Evolutionary conservation across 768 basidiomycete genomes (phyloP).

Genomic region (Stropharia rugosoannulata): DNA sequence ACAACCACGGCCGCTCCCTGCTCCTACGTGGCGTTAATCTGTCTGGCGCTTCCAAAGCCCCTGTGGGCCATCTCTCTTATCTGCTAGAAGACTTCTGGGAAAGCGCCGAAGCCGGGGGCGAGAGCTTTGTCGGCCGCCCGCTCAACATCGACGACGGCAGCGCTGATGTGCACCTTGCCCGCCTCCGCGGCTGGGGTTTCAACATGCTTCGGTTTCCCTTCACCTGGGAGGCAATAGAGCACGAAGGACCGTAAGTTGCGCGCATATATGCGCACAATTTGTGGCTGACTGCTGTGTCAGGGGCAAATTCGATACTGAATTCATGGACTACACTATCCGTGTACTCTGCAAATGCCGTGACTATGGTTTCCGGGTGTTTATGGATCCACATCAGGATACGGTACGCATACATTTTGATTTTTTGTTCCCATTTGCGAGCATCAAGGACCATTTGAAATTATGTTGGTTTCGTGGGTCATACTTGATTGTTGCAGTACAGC

Average conservation of each 20-base stretch:
- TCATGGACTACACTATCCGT: constrained; percentile 87
- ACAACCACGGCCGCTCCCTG: constrained; percentile 70
- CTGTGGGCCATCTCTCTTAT: constrained; percentile 67
- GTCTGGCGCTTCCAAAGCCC: constrained; percentile 86
- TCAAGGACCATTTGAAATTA: background rate
- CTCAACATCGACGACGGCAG: constrained; percentile 83
- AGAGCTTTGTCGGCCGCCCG: constrained; percentile 75
- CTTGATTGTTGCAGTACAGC: no score
- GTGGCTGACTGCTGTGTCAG: constrained; percentile 36
- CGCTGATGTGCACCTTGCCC: constrained; percentile 60
- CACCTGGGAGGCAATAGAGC: constrained; percentile 96
- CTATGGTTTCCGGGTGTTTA: constrained; percentile 87
- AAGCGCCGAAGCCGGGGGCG: constrained; percentile 52
- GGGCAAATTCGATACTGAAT: constrained; percentile 86
- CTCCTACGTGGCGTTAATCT: constrained; percentile 95
- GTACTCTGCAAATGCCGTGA: constrained; percentile 91
- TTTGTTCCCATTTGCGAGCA: background rate
- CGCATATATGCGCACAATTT: background rate
- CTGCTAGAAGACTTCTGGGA: constrained; percentile 81
- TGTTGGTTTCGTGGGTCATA: background rate
- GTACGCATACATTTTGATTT: constrained; percentile 47
- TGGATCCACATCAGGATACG: constrained; percentile 96
- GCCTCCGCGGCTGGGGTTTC: constrained; percentile 94
- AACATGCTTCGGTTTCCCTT: constrained; percentile 77
- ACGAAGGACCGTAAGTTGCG: constrained; percentile 88